Evolutionary conservation across 306 rosid genomes (phyloP), one percentile per base, ranked within the genome.

Genomic region (Fragaria ananassa): DNA sequence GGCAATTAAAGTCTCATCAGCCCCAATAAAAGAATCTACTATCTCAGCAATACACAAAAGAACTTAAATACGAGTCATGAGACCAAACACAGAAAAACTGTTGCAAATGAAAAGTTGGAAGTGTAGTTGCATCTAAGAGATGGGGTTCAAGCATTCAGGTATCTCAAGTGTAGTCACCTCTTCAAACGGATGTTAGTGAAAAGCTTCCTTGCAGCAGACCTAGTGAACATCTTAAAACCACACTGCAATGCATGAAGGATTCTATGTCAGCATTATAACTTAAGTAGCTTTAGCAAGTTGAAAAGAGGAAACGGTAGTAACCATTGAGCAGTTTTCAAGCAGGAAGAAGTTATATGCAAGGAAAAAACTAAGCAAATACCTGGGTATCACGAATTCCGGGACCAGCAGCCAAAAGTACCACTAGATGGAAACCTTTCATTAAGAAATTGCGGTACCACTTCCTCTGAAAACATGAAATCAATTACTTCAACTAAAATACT

Each of bases 351-450:
- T 3, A 56, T 3, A 56, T 31, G 35, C 34, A 74, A 64, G 50
- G 27, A n/a, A 65, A 79, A 70, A 64, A 66, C 49, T 56, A 71
- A 58, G 60, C 67, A 72, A 35, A 70, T 80, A 89, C 98, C 89
- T 94, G 98, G 29, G 98, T 94, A 81, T 94, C 98, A 77, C 98
- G 94, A 74, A 94, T 72, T 69, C 98, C 98, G 25, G 98, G 93
- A 81, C 98, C 98, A 41, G 98, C 96, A 71, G 97, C 85, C 89
- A 94, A 54, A 74, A 94, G 94, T 84, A 94, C 98, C 82, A 91
- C 96, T 69, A 94, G 89, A 90, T 94, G 96, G 84, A 94, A 94
- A 77, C 98, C 97, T 89, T 87, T 94, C 98, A 94, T 94, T 85
- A 94, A 91, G 82, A 90, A 90, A 74, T 94, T 94, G 78, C 98